Evolutionary conservation across 441 rosid genomes (phyloP), one percentile per base, ranked within the genome.

Genomic region (Croton laevigatus): DNA sequence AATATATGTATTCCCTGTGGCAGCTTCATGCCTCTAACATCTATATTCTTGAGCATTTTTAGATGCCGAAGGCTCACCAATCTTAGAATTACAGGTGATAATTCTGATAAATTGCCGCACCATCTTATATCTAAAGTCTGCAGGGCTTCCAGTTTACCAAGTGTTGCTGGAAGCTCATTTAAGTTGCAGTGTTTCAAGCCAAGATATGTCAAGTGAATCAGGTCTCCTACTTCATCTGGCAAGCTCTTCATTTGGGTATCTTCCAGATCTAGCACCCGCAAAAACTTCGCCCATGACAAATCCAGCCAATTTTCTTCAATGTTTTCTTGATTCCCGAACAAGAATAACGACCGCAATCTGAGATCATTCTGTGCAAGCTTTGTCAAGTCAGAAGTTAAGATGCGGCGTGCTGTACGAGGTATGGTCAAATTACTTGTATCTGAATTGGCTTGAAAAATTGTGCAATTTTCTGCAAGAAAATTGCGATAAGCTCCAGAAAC

Each of bases 161-260:
- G 42, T 6, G 69, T 60, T 48, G 55, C 71, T 38, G 81, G 81
- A 63, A 84, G 79, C 44, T 81, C 74, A 59, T 59, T 40, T 63
- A 77, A 55, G 38, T 80, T 71, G 46, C 73, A 75, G 48, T 69
- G 54, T 73, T 77, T 82, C 65, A 82, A 69, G 55, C 84, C 78
- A 55, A 84, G 80, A 75, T 78, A 82, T 36, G 80, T 59, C 65
- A 80, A 79, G 68, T 80, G 84, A 68, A 82, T 67, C 78, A 82
- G 54, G 20, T 78, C 76, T 63, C 72, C 83, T 66, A 73, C 82
- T 76, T 77, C 80, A 64, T 76, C 81, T 27, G 84, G 84, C 68
- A 78, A 46, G 45, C 76, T 70, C 70, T 62, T 73, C 73, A 78
- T 68, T 54, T 58, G 71, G 58, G 70, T 73, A 38, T 63, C 73